Base-by-base conservation (phyloP, 257 asterid genomes). In the Fraxinus quadrangulata region DNA sequence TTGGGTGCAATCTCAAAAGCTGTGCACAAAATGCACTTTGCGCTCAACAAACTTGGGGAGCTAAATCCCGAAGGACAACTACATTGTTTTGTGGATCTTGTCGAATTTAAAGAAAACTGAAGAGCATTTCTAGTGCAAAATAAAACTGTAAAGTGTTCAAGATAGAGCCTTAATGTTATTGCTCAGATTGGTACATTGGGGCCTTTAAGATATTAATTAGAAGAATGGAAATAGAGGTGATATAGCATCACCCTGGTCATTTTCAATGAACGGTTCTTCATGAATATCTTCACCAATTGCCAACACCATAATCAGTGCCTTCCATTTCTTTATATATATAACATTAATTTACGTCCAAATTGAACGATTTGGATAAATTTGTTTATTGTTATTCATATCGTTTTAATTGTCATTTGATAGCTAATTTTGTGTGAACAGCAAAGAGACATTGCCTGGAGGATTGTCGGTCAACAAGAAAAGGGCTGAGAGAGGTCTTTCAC, bases 391-490 rank as follows among this genome's bases (percentile, higher is more conserved):
- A 47, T 80, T 30, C 59, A 67, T 49, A 74, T 61, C 2, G 14
- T 13, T 75, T 3, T 45, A 45, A 47, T 14, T 3, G 56, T 51
- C n/a, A 56, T 51, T 73, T 24, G 19, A 63, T 74, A 19, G 69
- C 85, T 85, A 74, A 80, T 78, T 63, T 84, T 76, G 33, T 78
- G 77, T 79, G 34, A 54, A 79, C 91, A 94, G 97, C 88, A 94
- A 92, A 87, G 99, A 94, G 80, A 94, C 99, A 26, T 81, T 76
- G 51, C 85, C 94, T 0, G 99, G 99, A 33, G 99, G 97, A 45
- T 71, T 94, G 70, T 90, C 97, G 0, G 99, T 94, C 14, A 94
- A 94, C 69, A 90, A 83, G 86, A 94, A 82, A 88, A 88, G 99
- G 83, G 94, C 93, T 0, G 97, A 94, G 85, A 88, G 86, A 66